These are phyloP conservation scores for Suaeda aralocaspica DNA, from an alignment of 148 eudicot genomes.

Conservation along the genomic window DNA sequence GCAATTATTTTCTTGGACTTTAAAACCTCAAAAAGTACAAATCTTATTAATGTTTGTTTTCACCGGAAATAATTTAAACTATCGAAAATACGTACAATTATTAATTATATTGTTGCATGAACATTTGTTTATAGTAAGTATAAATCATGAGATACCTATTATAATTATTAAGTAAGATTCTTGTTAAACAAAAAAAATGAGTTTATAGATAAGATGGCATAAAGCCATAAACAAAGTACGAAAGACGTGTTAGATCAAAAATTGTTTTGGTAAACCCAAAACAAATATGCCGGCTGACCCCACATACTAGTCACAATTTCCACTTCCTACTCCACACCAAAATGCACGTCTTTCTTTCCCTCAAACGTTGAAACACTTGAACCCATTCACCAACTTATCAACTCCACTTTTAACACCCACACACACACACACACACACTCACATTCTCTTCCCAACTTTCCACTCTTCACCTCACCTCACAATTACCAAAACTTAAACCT, in stretches of 20 bases:
- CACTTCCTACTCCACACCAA: conserved; percentile 22
- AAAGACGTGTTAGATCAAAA: background rate
- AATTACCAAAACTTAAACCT: background rate
- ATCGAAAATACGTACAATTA: too few relatives aligned
- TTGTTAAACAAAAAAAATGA: too few relatives aligned
- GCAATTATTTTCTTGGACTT: too few relatives aligned
- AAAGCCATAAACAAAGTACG: background rate
- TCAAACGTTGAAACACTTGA: conserved; percentile 4
- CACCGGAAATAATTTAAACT: too few relatives aligned
- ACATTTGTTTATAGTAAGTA: too few relatives aligned
- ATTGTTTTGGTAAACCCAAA: conserved; percentile 17
- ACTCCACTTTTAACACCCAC: conserved; percentile 15
- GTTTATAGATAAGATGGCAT: background rate
- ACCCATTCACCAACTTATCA: conserved; percentile 13
- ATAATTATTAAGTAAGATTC: too few relatives aligned
- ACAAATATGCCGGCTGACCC: conserved; percentile 1
- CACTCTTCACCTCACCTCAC: conserved; percentile 2
- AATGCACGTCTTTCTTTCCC: conserved; percentile 18
- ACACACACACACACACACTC: background rate
- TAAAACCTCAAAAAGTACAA: too few relatives aligned
- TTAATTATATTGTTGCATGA: too few relatives aligned
- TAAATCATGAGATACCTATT: too few relatives aligned
- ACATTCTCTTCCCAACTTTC: conserved; percentile 3
- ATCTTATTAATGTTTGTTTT: too few relatives aligned
- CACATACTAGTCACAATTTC: conserved; percentile 13